These are phyloP conservation scores for Corynespora cassiicola DNA, from an alignment of 2,329 filamentous ascomycete species.

Conservation along the genomic window DNA sequence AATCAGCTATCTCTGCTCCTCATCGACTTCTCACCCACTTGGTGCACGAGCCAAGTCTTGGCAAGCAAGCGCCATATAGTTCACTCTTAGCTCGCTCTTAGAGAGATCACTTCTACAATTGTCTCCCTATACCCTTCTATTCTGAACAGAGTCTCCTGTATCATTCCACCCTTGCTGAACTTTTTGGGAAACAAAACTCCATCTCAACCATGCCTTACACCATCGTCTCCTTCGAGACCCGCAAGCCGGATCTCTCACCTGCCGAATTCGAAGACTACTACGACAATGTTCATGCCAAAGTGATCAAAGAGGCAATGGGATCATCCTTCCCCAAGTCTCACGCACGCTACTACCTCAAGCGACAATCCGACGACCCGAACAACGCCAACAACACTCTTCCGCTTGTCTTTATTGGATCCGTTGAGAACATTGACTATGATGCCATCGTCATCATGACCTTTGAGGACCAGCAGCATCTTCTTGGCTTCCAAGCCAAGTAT, in stretches of 20 bases:
- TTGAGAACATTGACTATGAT: background rate
- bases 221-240: constrained; percentile 20
- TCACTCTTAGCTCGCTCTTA: too few species aligned
- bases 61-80: too few species aligned
- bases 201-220: constrained; percentile 22
- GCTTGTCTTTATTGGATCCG: background rate
- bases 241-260: constrained; percentile 23
- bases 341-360: constrained; percentile 18
- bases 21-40: too few species aligned
- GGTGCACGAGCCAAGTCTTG: too few species aligned
- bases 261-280: constrained; percentile 22
- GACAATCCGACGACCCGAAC: too few species aligned
- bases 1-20: too few species aligned
- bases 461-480: background rate
- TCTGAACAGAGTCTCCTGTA: too few species aligned
- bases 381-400: background rate
- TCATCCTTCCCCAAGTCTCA: constrained; percentile 11
- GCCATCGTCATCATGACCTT: constrained; percentile 2
- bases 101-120: too few species aligned
- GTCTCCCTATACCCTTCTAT: too few species aligned
- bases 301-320: constrained; percentile 24
- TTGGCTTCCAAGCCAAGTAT: constrained; percentile 2
- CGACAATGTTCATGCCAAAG: constrained; percentile 20
- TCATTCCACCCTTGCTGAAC: too few species aligned
- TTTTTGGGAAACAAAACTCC: too few species aligned